A percentile compares a stretch with the other conserved stretches of the same genome.
Conservation (phyloP, 257 asterid genomes). For the Linderniella brevidens region DNA sequence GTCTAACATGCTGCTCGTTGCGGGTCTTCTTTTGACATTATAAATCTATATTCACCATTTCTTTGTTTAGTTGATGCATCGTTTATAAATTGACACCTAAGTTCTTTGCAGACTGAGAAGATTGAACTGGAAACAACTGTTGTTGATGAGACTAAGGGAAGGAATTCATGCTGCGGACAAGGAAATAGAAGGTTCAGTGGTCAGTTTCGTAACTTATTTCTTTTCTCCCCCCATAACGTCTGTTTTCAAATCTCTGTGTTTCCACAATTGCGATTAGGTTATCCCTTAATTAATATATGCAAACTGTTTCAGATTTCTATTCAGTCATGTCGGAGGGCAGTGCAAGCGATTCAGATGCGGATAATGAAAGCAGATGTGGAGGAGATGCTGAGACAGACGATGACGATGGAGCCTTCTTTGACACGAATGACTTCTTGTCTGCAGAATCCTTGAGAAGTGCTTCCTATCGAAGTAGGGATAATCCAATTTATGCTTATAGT, state of each 20-base stretch:
- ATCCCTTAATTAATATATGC: no score
- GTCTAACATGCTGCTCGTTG: constrained; percentile 7
- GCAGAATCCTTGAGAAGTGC: constrained; percentile 85
- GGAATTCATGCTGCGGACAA: constrained; percentile 82
- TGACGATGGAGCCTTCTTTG: constrained; percentile 70
- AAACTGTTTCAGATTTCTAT: constrained; percentile 52
- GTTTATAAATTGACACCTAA: no score
- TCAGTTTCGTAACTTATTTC: constrained; percentile 25
- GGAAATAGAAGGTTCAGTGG: constrained; percentile 96
- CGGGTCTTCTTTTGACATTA: constrained; percentile 3
- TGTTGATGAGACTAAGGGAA: constrained; percentile 91
- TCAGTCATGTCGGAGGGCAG: constrained; percentile 94
- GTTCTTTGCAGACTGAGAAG: constrained; percentile 58
- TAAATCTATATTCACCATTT: background rate
- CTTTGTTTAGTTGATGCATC: no score
- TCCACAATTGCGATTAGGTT: background rate
- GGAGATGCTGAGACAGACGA: constrained; percentile 84
- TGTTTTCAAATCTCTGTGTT: background rate
- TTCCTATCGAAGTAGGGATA: constrained; percentile 79
- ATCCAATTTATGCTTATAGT: constrained; percentile 30
- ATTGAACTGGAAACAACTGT: constrained; percentile 97
- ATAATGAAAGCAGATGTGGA: constrained; percentile 76
- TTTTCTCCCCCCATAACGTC: background rate
- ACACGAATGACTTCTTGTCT: constrained; percentile 75
- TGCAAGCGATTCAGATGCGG: constrained; percentile 86